These are phyloP conservation scores for Paraphoma sp. DNA, from an alignment of 2,329 filamentous ascomycete genomes.

Conservation along the genomic window DNA sequence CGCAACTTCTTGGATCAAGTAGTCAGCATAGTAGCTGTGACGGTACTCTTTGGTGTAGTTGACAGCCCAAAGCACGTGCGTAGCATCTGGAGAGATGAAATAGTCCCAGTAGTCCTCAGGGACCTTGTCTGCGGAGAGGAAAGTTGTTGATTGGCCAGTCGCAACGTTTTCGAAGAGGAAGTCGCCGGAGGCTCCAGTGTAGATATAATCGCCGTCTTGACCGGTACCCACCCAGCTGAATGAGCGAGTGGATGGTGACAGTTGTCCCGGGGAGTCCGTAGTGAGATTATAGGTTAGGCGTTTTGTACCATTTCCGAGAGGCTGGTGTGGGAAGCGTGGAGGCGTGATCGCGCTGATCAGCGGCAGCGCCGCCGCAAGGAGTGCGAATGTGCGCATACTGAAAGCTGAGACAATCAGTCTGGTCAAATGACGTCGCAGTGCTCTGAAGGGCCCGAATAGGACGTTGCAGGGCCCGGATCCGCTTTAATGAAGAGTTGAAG, in stretches of 20 bases:
- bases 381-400: constrained; percentile 38
- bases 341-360: constrained; percentile 53
- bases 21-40: constrained; percentile 72
- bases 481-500: not conserved
- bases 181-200: constrained; percentile 56
- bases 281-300: constrained; percentile 68
- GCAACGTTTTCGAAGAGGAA: constrained; percentile 68
- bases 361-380: constrained; percentile 35
- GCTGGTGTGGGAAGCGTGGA: constrained; percentile 61
- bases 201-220: constrained; percentile 68
- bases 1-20: constrained; percentile 68
- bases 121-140: constrained; percentile 65
- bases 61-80: constrained; percentile 66
- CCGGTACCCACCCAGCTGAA: constrained; percentile 65
- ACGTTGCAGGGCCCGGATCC: not conserved
- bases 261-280: constrained; percentile 50
- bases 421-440: constrained; percentile 3
- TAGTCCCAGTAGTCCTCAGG: constrained; percentile 64
- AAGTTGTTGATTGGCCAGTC: constrained; percentile 62
- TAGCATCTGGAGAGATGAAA: constrained; percentile 67
- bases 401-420: constrained; percentile 1
- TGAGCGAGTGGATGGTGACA: constrained; percentile 54
- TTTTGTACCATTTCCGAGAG: constrained; percentile 62
- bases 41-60: constrained; percentile 74
- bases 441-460: not conserved